Evolutionary conservation across 2,329 filamentous ascomycete genomes (phyloP), one percentile per base, ranked within the genome.

Genomic region (Phaeosphaeria sp.): DNA sequence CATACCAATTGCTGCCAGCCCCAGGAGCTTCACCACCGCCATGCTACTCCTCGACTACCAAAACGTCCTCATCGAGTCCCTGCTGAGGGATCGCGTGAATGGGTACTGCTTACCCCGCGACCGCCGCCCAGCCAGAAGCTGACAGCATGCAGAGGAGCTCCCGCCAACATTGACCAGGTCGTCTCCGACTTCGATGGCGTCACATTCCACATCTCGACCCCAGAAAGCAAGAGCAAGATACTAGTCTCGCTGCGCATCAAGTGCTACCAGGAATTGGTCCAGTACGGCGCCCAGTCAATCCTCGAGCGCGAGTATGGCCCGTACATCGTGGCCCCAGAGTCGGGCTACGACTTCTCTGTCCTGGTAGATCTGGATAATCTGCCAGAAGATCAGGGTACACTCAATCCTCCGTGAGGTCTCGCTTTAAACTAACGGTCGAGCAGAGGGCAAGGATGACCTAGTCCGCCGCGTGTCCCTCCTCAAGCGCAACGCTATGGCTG

Each of bases 101-200:
- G 91, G 91, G 91, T 94, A 84, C 74, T 66, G 50, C 40, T 49
- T 65, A 71, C 74, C 73, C 73, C 71, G 65, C 71, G 55, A 62
- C 58, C 60, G 43, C 64, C 48, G 55, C 72, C 71, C 76, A 73
- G 64, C 67, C 61, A 64, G 64, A 69, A 69, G 65, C 74, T 79
- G 64, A 79, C 71, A 61, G 59, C 49, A 59, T 60, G 64, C 74
- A 97, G 94, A 80, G 91, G 91, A 77, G 82, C 92, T 68, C 92
- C 93, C 57, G 86, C 88, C 58, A 92, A 91, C 69, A 97, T 99
- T 78, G 96, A 99, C 81, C 95, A 99, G 83, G 92, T 96, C 63
- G 92, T 97, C 63, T 98, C 94, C 77, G 95, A 99, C 81, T 99
- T 99, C 76, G 96, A 99, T 81, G 94, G 94, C 76, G 95, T 98